Conservation (phyloP, 352 stramenopile genomes). For the Pythium sp. region DNA sequence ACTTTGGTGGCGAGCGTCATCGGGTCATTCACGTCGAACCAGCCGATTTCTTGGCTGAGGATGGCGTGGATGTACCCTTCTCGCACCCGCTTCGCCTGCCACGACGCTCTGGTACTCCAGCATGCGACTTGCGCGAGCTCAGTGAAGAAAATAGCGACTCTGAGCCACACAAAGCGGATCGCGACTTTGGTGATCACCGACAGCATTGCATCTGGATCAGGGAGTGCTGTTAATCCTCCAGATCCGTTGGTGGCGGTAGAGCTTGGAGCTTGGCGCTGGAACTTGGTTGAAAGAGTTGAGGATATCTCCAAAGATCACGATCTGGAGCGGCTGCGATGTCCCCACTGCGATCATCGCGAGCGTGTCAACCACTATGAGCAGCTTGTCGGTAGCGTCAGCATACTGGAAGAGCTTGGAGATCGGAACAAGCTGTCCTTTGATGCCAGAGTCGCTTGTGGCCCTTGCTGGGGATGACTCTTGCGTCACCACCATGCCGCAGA, state of each 20-base stretch:
- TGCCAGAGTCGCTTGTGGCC: neutral
- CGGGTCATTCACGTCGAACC: conserved; percentile 67
- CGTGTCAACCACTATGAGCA: conserved; percentile 2
- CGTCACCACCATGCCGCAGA: neutral
- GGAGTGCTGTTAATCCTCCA: neutral
- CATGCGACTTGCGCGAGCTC: neutral
- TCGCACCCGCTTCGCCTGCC: conserved; percentile 41
- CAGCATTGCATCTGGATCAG: conserved; percentile 2
- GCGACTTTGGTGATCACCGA: conserved; percentile 2
- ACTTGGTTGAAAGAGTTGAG: conserved; percentile 9
- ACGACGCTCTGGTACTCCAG: conserved; percentile 1
- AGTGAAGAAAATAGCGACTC: conserved; percentile 5
- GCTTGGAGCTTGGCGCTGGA: neutral
- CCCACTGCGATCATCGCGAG: neutral
- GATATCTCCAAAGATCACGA: conserved; percentile 4
- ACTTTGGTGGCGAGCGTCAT: conserved; percentile 44
- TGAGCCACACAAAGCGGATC: conserved; percentile 2
- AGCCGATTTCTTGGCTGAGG: conserved; percentile 61
- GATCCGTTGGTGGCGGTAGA: neutral
- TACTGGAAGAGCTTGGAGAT: conserved; percentile 10
- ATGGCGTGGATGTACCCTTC: conserved; percentile 53
- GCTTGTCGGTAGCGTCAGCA: conserved; percentile 4
- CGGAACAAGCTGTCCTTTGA: neutral
- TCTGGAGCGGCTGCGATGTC: conserved; percentile 5
- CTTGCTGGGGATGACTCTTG: neutral